A percentile compares a stretch with the other conserved stretches of the same genome.
Conservation (phyloP, 177 flowering plant genomes). For the Telopea speciosissima region DNA sequence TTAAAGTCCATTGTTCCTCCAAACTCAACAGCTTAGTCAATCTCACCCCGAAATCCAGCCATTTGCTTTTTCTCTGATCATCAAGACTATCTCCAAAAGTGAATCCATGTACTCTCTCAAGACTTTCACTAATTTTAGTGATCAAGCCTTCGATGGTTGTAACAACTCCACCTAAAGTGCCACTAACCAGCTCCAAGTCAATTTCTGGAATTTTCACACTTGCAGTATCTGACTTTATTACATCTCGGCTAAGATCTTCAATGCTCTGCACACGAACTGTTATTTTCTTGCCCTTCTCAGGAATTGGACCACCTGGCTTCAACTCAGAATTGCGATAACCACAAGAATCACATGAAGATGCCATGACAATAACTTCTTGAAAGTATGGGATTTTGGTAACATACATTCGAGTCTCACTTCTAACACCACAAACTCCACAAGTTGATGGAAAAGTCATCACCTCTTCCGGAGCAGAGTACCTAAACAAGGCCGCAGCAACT, state of each 20-base stretch:
- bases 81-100: conserved; percentile 88
- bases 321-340: conserved; percentile 95
- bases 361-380: conserved; percentile 97
- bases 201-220: conserved; percentile 74
- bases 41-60: conserved; percentile 62
- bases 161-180: conserved; percentile 82
- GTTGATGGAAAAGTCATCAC: conserved; percentile 97
- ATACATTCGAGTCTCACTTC: conserved; percentile 86
- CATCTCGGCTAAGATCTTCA: conserved; percentile 80
- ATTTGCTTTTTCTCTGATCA: conserved; percentile 51
- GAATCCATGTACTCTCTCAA: conserved; percentile 83
- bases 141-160: conserved; percentile 86
- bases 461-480: conserved; percentile 94
- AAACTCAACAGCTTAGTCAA: conserved; percentile 59
- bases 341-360: conserved; percentile 88
- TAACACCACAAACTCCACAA: conserved; percentile 74
- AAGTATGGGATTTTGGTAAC: conserved; percentile 89
- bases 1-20: conserved; percentile 83
- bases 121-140: conserved; percentile 88
- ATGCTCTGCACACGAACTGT: conserved; percentile 47
- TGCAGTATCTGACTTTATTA: conserved; percentile 96
- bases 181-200: conserved; percentile 82
- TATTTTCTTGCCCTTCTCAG: conserved; percentile 74
- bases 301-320: conserved; percentile 85
- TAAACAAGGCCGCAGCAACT: conserved; percentile 66